Evolutionary conservation across 2,329 filamentous ascomycete species (phyloP).

Genomic region (Colletotrichum incanum): DNA sequence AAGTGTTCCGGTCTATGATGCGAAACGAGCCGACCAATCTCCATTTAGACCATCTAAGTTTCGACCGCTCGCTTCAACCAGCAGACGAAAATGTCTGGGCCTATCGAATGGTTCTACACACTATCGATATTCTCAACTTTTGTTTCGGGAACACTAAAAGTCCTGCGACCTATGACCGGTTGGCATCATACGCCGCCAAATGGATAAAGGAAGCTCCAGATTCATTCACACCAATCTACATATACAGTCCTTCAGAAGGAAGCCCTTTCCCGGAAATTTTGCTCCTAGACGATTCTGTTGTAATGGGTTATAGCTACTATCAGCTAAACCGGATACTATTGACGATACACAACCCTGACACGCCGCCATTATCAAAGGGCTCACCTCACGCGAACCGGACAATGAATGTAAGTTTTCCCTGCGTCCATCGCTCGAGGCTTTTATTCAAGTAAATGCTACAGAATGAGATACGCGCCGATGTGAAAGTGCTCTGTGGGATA

Average conservation of each 20-base stretch:
- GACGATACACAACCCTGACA: constrained; percentile 49
- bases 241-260: neutral
- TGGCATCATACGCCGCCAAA: constrained; percentile 44
- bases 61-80: constrained; percentile 15
- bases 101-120: constrained; percentile 46
- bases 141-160: constrained; percentile 47
- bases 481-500: constrained; percentile 22
- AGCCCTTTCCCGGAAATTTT: constrained; percentile 14
- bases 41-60: neutral
- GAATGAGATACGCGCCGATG: constrained; percentile 19
- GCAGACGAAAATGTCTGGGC: constrained; percentile 32
- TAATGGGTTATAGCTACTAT: constrained; percentile 49
- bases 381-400: constrained; percentile 7
- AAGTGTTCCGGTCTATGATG: constrained; percentile 26
- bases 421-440: constrained; percentile 36
- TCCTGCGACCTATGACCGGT: constrained; percentile 42
- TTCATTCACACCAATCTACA: constrained; percentile 48
- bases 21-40: constrained; percentile 11
- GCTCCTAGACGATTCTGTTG: constrained; percentile 47
- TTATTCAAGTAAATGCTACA: neutral
- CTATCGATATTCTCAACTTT: constrained; percentile 47
- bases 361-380: constrained; percentile 45
- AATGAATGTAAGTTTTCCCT: constrained; percentile 45
- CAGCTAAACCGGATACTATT: constrained; percentile 49
- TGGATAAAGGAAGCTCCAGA: constrained; percentile 48